These are phyloP conservation scores for Plasmodium cynomolgi DNA, from an alignment of 169 alveolate genomes.

Conservation along the genomic window DNA sequence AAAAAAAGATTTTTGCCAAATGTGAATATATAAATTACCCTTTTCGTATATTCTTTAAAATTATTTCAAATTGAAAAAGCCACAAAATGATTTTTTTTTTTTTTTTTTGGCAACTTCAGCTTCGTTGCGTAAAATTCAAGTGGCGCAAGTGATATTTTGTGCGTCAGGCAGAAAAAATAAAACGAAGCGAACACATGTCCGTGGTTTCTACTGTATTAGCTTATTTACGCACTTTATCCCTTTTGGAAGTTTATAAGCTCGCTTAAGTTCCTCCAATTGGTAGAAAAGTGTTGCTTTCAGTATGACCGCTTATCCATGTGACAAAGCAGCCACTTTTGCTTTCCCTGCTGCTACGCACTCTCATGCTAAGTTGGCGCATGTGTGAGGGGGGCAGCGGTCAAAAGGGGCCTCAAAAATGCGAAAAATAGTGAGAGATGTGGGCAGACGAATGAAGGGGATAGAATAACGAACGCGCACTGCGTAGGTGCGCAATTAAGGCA, in stretches of 20 bases:
- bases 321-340: not conserved
- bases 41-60: not conserved
- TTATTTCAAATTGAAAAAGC: not conserved
- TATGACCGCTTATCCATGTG: not conserved
- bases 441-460: not conserved
- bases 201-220: not conserved
- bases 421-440: not conserved
- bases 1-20: not conserved
- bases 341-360: not conserved
- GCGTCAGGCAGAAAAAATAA: not conserved
- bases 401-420: not conserved
- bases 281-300: not conserved
- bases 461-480: not conserved
- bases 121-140: not conserved
- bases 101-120: not conserved
- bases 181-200: not conserved
- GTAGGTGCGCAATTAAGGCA: not conserved
- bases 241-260: not conserved
- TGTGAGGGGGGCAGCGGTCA: not conserved
- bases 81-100: not conserved
- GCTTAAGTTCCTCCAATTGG: not conserved
- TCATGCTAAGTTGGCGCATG: not conserved
- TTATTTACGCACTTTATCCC: not conserved
- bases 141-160: not conserved
- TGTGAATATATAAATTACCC: not conserved